Evolutionary conservation across 1,284 basidiomycete species (phyloP), one percentile per base, ranked within the genome.

Genomic region (Malassezia yamatoensis): DNA sequence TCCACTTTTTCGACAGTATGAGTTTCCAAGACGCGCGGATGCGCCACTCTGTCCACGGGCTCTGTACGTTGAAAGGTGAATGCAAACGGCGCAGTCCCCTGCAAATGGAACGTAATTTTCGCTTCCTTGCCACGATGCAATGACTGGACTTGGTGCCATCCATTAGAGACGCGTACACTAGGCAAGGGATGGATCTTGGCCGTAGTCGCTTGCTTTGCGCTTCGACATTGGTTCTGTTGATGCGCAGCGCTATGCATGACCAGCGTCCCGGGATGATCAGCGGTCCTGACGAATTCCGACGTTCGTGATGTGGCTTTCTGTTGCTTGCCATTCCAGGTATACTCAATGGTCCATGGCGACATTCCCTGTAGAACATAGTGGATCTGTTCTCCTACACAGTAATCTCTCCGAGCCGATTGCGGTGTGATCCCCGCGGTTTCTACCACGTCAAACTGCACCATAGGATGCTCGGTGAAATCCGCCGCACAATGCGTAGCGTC

Each of bases 281-380:
- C 89, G 18, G 83, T 77, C 43, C 94, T 79, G 13, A 86, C 84
- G 78, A 96, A 93, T 5, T 87, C 85, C 1, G 87, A 85, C 18
- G 81, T 80, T 62, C 83, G 85, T 10, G 85, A 84, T 56, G 86
- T 85, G 57, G 88, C 86, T 3, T 81, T 82, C 65, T 86, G 81
- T 16, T 80, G 73, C 74, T 85, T 87, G 47, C 84, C 83, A 61
- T 88, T 85, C 75, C 90, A 83, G 43, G 83, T 82, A 76, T 94
- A 90, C 83, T 84, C 84, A 54, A 98, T 83, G 5, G 84, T 85
- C 90, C 93, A 98, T 2, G 93, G 91, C n/a, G 91, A 84, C 44
- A 83, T 87, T 49, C 93, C 93, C 76, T 96, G 90, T 16, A 98
- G 79, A 68, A 91, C 83, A 80, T 93, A 96, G 63, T 90, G 88